Evolutionary conservation across 805 yeast species (phyloP), one percentile per base, ranked within the genome.

Genomic region (Zygoascus bituminiphila): DNA sequence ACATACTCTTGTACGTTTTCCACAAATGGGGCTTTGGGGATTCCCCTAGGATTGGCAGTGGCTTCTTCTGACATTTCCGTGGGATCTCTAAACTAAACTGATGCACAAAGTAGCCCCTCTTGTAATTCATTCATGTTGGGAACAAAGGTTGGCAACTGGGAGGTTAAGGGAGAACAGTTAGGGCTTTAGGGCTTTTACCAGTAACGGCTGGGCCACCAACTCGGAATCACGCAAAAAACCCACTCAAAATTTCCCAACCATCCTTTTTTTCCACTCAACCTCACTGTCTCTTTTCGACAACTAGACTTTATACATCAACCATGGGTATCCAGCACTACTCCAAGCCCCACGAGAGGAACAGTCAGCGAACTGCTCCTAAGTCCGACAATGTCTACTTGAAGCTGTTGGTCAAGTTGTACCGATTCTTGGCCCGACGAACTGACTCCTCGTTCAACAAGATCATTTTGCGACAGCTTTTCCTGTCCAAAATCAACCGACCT

Each of bases 401-500:
- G 77, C 77, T 93, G 72, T 84, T 93, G 77, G 98, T 91, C 75
- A 91, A 91, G 84, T 81, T 93, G 68, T 93, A 89, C 88, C 76
- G 97, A 72, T 93, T 88, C 94, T 82, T 93, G 77, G 96, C 98
- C 79, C 97, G 98, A 80, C 96, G 98, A 79, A 91, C 98, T 68
- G 97, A 89, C 74, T 57, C 74, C 54, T 88, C 95, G 75, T 93
- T 93, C 94, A 93, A 93, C 96, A 88, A 86, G 82, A 88, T 89
- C 66, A 74, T 93, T 77, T 84, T 93, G 73, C 88, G 76, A 74
- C 78, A 91, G 70, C 83, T 93, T 75, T 93, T 88, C 88, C 80
- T 93, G 69, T 91, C 98, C 62, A 93, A 93, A 91, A 77, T 82
- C 74, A 93, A 93, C 97, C 88, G 96, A 80, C 99, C 98, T 69